phyloP scores from a whole-genome alignment of 805 yeast species.

The Priceomyces fermenticarens region DNA sequence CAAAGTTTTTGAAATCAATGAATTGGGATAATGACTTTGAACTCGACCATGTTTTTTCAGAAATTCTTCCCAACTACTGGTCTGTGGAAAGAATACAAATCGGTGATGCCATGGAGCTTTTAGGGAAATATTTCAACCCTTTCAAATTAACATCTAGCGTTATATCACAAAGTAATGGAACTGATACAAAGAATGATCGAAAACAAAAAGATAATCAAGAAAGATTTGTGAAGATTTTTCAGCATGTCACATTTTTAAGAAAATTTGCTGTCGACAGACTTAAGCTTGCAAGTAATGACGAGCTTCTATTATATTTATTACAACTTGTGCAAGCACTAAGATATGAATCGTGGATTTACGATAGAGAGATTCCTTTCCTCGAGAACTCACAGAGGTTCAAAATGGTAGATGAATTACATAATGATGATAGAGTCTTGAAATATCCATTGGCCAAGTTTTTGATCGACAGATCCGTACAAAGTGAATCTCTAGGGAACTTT shows the following conservation, averaged over 20 bases:
- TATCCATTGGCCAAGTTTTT: slow-evolving; percentile 76
- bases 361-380: slow-evolving; percentile 8
- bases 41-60: slow-evolving; percentile 68
- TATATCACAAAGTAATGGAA: slow-evolving; percentile 3
- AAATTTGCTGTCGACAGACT: slow-evolving; percentile 86
- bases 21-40: slow-evolving; percentile 87
- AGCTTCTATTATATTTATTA: slow-evolving; percentile 73
- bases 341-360: slow-evolving; percentile 53
- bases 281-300: slow-evolving; percentile 73
- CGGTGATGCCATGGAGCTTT: slow-evolving; percentile 81
- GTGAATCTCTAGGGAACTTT: slow-evolving; percentile 69
- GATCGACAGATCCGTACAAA: slow-evolving; percentile 65
- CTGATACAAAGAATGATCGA: slow-evolving; percentile 7
- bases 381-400: slow-evolving; percentile 12
- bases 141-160: slow-evolving; percentile 21
- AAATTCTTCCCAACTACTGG: slow-evolving; percentile 61
- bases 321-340: slow-evolving; percentile 91
- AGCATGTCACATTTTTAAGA: slow-evolving; percentile 59
- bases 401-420: slow-evolving; percentile 14
- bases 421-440: slow-evolving; percentile 20
- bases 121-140: slow-evolving; percentile 73
- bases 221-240: slow-evolving; percentile 28
- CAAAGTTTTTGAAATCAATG: slow-evolving; percentile 82
- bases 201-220: slow-evolving; percentile 23
- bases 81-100: slow-evolving; percentile 67